Percentiles rank a stretch among this genome's conserved stretches.
Evolutionary conservation across 129 eudicot species (phyloP).

Genomic region (Flaveria robusta): DNA sequence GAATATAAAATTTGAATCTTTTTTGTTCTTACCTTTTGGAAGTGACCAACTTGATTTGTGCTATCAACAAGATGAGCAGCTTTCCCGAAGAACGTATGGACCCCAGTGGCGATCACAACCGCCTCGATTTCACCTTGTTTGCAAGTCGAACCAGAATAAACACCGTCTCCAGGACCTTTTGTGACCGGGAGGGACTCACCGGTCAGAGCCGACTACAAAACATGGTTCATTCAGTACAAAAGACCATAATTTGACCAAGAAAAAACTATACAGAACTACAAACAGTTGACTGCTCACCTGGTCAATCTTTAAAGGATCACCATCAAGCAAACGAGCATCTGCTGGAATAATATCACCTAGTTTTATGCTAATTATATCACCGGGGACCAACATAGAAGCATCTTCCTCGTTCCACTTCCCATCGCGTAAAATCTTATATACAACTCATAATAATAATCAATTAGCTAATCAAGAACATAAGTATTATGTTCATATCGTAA

Average conservation of each 20-base stretch:
- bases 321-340: conserved; percentile 96
- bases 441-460: not conserved
- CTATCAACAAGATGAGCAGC: conserved; percentile 98
- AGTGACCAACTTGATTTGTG: conserved; percentile 98
- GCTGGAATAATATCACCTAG: conserved; percentile 97
- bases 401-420: conserved; percentile 95
- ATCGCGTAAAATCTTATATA: conserved; percentile 76
- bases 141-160: conserved; percentile 97
- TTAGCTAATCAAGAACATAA: conserved; percentile 11
- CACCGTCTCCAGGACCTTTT: conserved; percentile 97
- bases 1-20: not conserved
- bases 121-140: conserved; percentile 98
- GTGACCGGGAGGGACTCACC: conserved; percentile 99
- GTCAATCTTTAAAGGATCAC: conserved; percentile 95
- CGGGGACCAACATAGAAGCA: conserved; percentile 90
- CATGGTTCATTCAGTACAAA: conserved; percentile 13
- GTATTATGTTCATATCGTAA: not conserved
- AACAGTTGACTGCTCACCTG: conserved; percentile 47
- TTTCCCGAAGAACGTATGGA: conserved; percentile 96
- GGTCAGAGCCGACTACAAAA: conserved; percentile 84
- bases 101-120: conserved; percentile 95
- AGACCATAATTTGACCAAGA: not conserved
- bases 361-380: conserved; percentile 86
- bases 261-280: not conserved
- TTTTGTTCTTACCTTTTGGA: conserved; percentile 66